Evolutionary conservation across 1,284 basidiomycete species (phyloP).

Genomic region (Mycosarcoma maydis): DNA sequence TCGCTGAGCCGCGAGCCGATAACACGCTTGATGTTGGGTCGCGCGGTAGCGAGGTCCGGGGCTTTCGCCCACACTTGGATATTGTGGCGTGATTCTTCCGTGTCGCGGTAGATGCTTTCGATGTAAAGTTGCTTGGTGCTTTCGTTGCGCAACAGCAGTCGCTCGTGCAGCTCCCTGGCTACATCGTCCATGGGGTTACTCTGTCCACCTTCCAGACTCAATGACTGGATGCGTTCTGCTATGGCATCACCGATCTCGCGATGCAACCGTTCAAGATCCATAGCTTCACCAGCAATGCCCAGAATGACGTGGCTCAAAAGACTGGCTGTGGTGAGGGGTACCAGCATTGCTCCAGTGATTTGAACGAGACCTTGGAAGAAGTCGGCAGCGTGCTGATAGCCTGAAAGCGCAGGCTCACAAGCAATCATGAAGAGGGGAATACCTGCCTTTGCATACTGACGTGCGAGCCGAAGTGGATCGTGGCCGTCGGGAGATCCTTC

Average conservation of each 20-base stretch:
- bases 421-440: constrained; percentile 74
- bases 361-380: constrained; percentile 75
- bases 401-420: constrained; percentile 94
- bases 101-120: constrained; percentile 81
- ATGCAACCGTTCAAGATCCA: constrained; percentile 95
- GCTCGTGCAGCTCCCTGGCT: constrained; percentile 89
- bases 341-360: constrained; percentile 78
- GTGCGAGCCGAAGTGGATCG: constrained; percentile 87
- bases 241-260: constrained; percentile 92
- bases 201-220: constrained; percentile 75
- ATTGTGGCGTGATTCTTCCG: constrained; percentile 82
- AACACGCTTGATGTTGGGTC: constrained; percentile 79
- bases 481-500: constrained; percentile 71
- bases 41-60: constrained; percentile 77
- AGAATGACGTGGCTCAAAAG: constrained; percentile 97
- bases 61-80: constrained; percentile 85
- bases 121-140: constrained; percentile 95
- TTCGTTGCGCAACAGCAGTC: constrained; percentile 88
- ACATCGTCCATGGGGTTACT: constrained; percentile 83
- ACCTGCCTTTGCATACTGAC: constrained; percentile 87
- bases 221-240: constrained; percentile 85
- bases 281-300: constrained; percentile 94
- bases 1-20: constrained; percentile 60
- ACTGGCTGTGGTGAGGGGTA: constrained; percentile 94
- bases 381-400: constrained; percentile 76